Conservation (phyloP, 2,329 filamentous ascomycete genomes). For the Colletotrichum caudatum region DNA sequence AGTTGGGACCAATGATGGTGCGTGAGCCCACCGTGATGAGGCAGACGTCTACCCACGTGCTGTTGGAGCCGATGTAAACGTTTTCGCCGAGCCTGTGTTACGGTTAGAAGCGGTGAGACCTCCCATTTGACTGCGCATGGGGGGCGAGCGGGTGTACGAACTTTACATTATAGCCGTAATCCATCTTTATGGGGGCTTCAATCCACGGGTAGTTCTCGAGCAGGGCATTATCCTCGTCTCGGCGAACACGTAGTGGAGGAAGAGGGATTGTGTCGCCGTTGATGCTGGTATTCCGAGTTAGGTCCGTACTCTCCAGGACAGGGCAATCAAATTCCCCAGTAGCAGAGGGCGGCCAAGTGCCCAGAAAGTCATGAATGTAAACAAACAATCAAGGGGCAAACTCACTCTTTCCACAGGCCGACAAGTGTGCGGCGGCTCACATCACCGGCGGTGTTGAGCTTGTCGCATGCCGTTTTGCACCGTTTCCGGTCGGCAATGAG, state of each 20-base stretch:
- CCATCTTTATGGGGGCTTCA: conserved; percentile 75
- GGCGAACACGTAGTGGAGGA: conserved; percentile 67
- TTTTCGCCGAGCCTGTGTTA: conserved; percentile 70
- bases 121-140: not conserved
- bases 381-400: conserved; percentile 39
- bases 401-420: conserved; percentile 79
- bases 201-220: conserved; percentile 77
- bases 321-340: not conserved
- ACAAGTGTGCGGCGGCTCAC: conserved; percentile 71
- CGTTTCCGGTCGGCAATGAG: conserved; percentile 72
- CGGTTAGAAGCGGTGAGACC: not conserved
- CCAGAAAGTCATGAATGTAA: not conserved
- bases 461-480: conserved; percentile 70
- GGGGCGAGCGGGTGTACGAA: conserved; percentile 45
- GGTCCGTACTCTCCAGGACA: conserved; percentile 2
- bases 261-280: conserved; percentile 71
- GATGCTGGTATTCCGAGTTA: conserved; percentile 61
- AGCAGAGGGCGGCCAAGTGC: not conserved
- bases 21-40: conserved; percentile 79
- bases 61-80: conserved; percentile 81
- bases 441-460: conserved; percentile 73
- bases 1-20: conserved; percentile 83
- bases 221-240: conserved; percentile 73
- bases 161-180: conserved; percentile 83
- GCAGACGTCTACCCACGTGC: conserved; percentile 82